A percentile compares a stretch with the other conserved stretches of the same genome.
These are phyloP conservation scores for Aspergillus saccharolyticus DNA, from an alignment of 495 filamentous ascomycete species.

Conservation along the genomic window DNA sequence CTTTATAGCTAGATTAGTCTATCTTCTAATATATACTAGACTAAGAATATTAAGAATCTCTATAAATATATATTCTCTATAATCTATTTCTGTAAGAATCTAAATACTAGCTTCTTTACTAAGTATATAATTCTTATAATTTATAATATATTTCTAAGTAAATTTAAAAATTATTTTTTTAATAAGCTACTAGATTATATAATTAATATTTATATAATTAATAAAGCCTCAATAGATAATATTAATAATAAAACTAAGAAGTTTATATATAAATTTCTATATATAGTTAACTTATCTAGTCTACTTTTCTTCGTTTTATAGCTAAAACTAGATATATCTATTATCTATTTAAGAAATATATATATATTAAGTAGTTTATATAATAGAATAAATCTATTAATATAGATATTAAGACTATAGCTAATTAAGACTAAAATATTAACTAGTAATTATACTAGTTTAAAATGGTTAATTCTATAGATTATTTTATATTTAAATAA, in stretches of 20 bases:
- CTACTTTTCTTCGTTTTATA: neutral
- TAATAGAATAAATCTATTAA: constrained; percentile 1
- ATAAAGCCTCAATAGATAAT: neutral
- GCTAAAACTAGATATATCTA: neutral
- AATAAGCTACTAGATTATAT: too few relatives aligned
- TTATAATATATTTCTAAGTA: neutral
- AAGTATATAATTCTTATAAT: constrained; percentile 1
- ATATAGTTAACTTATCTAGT: neutral
- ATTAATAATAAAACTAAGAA: neutral
- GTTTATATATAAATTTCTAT: neutral
- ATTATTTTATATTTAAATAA: neutral
- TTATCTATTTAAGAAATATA: constrained; percentile 5
- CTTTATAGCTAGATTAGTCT: too few relatives aligned
- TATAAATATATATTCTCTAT: constrained; percentile 1
- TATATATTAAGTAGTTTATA: neutral
- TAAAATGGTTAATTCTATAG: too few relatives aligned
- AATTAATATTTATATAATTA: too few relatives aligned
- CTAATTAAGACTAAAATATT: too few relatives aligned
- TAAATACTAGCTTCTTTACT: neutral
- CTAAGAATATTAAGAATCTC: too few relatives aligned
- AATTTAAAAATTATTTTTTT: neutral
- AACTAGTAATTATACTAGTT: too few relatives aligned
- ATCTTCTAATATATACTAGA: too few relatives aligned
- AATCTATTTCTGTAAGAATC: neutral
- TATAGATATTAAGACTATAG: too few relatives aligned